Base-by-base conservation (phyloP, 805 yeast genomes). In the Komagataella ulmi region DNA sequence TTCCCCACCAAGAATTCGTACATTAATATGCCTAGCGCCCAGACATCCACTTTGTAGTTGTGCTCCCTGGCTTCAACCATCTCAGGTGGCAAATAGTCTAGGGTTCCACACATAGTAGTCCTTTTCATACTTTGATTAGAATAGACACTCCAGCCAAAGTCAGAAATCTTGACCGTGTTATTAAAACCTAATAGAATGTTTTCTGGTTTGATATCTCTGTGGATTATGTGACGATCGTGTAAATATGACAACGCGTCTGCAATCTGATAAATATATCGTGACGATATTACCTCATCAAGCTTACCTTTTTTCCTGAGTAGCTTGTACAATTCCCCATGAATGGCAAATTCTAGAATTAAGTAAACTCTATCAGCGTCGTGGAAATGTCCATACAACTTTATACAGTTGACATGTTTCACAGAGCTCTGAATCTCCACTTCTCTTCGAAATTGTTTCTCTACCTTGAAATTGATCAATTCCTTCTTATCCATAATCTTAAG, bases 81-180 rank as follows among this genome's bases (percentile, higher is more conserved):
- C 67, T 91, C 99, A 6, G 99, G 99, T 0, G 98, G 95, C 14
- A 93, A 67, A 59, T 91, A 91, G 66, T 93, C 98, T 45, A 91
- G 70, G 0, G 99, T 93, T 0, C 99, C 98, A 66, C 98, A 93
- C 70, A 93, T 77, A 0, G 98, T 91, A 14, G 80, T 73, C 59
- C 97, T 70, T 55, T 78, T 76, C 12, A 55, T 55, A 7, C 12
- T 19, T 14, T 17, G 23, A 14, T 47, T 53, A 6, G 76, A 67
- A 1, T 80, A 79, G 0, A 85, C 75, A 52, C 95, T 85, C 97
- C 97, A 91, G 12, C 99, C 99, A 64, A 93, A 91, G 67, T 91
- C 99, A 17, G 96, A 84, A 44, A 91, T 74, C 63, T 90, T 91
- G 51, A 91, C 74, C 21, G 77, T 77, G 56, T 89, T 86, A 61